These are phyloP conservation scores for Solanum arcanum DNA, from an alignment of 257 asterid genomes.

Conservation along the genomic window DNA sequence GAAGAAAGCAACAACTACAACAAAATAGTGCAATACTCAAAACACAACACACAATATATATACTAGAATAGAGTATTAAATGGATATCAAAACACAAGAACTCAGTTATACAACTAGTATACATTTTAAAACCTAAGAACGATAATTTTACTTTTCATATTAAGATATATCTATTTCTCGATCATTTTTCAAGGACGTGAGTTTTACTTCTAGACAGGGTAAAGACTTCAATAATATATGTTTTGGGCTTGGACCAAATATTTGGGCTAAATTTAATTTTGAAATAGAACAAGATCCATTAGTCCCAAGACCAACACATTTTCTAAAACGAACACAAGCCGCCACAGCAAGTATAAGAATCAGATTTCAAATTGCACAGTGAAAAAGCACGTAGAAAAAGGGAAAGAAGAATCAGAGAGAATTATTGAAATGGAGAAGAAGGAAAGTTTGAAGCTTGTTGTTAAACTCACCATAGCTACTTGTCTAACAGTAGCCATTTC, in stretches of 20 bases:
- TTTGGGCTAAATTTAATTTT: background rate
- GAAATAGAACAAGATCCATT: background rate
- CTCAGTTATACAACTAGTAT: too few relatives aligned
- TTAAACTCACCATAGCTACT: conserved; percentile 35
- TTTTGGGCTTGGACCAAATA: background rate
- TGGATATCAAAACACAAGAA: too few relatives aligned
- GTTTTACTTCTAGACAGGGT: background rate
- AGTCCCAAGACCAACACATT: background rate
- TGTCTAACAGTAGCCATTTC: conserved; percentile 48
- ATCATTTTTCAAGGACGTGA: background rate
- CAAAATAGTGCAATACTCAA: too few relatives aligned
- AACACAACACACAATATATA: too few relatives aligned
- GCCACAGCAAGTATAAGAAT: background rate
- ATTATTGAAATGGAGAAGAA: conserved; percentile 15
- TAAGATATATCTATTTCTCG: too few relatives aligned
- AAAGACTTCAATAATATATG: background rate
- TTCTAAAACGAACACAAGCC: background rate
- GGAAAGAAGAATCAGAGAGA: background rate
- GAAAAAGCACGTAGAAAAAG: background rate
- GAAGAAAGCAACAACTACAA: too few relatives aligned
- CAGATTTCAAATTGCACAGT: background rate
- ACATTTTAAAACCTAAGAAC: background rate
- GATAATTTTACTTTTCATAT: too few relatives aligned
- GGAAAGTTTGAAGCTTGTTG: conserved; percentile 24
- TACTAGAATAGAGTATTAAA: too few relatives aligned